These are phyloP conservation scores for Trametes cubensis DNA, from an alignment of 768 basidiomycete species.

Conservation along the genomic window DNA sequence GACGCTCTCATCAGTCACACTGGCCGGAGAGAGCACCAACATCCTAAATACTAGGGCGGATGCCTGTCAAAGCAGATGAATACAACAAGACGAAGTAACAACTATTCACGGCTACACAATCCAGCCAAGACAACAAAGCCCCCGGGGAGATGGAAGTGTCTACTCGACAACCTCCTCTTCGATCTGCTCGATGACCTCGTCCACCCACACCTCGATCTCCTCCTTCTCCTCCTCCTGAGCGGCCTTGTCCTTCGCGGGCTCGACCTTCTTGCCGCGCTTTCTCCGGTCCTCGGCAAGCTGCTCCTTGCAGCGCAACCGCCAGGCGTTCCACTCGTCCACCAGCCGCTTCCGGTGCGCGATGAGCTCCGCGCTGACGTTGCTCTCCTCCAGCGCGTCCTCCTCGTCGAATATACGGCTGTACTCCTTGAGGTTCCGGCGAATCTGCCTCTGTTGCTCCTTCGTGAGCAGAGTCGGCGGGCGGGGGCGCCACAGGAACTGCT, in stretches of 20 bases:
- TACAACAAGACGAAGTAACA: slow-evolving; percentile 21
- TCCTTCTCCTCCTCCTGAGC: slow-evolving; percentile 68
- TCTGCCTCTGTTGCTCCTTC: slow-evolving; percentile 83
- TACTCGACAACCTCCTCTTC: slow-evolving; percentile 77
- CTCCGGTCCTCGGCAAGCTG: slow-evolving; percentile 59
- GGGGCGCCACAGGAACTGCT: slow-evolving; percentile 98
- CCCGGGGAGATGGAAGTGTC: neutral
- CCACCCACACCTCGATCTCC: slow-evolving; percentile 92
- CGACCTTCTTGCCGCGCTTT: slow-evolving; percentile 43
- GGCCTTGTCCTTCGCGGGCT: slow-evolving; percentile 33
- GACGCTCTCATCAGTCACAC: slow-evolving; percentile 10
- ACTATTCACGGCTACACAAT: slow-evolving; percentile 14
- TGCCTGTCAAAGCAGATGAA: slow-evolving; percentile 9
- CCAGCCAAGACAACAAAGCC: slow-evolving; percentile 1
- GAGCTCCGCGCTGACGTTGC: slow-evolving; percentile 91
- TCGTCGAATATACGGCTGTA: slow-evolving; percentile 93
- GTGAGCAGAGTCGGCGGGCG: slow-evolving; percentile 86
- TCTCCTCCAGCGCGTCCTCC: slow-evolving; percentile 95
- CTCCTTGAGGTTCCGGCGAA: slow-evolving; percentile 89
- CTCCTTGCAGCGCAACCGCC: slow-evolving; percentile 75
- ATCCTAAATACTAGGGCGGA: neutral
- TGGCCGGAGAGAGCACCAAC: neutral
- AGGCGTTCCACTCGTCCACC: slow-evolving; percentile 99
- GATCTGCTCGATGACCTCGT: slow-evolving; percentile 89
- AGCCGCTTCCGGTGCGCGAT: slow-evolving; percentile 87